These are phyloP conservation scores for Quercus alba DNA, from an alignment of 306 rosid genomes.

Conservation along the genomic window DNA sequence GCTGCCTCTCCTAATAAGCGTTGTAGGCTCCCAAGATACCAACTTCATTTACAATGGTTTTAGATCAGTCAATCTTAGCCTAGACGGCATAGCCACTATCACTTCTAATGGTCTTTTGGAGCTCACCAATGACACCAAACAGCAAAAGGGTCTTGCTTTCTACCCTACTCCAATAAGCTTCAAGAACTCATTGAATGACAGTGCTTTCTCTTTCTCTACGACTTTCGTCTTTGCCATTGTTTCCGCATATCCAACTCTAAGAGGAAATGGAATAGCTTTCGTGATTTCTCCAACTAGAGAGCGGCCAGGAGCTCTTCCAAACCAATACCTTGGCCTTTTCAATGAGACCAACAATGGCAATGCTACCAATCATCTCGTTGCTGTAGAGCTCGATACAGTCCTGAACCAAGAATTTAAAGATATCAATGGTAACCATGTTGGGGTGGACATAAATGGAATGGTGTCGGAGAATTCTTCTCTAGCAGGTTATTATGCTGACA, in stretches of 20 bases:
- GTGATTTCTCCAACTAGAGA: conserved; percentile 49
- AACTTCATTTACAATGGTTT: conserved; percentile 51
- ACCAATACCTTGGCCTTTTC: conserved; percentile 54
- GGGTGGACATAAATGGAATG: conserved; percentile 46
- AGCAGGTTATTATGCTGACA: conserved; percentile 33
- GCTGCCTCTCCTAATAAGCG: conserved; percentile 15
- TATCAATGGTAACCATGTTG: conserved; percentile 23
- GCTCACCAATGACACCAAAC: conserved; percentile 47
- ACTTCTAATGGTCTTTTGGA: conserved; percentile 42
- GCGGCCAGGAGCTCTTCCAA: conserved; percentile 33
- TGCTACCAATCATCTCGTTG: conserved; percentile 36
- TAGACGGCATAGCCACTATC: conserved; percentile 50
- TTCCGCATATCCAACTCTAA: conserved; percentile 23
- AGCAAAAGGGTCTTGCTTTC: no score
- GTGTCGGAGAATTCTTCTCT: conserved; percentile 12
- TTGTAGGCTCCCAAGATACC: conserved; percentile 26
- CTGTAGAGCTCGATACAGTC: conserved; percentile 62
- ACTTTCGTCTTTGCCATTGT: conserved; percentile 58
- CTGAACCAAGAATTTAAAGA: conserved; percentile 36
- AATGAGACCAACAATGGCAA: conserved; percentile 40
- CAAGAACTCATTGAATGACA: conserved; percentile 23
- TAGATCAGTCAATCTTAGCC: conserved; percentile 26
- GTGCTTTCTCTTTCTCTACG: conserved; percentile 50
- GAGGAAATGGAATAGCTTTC: conserved; percentile 68
- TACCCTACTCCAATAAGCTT: no score